A percentile compares a stretch with the other conserved stretches of the same genome.
phyloP scores from a whole-genome alignment of 1,139 yeast species.

The Magnusiomyces suaveolens region DNA sequence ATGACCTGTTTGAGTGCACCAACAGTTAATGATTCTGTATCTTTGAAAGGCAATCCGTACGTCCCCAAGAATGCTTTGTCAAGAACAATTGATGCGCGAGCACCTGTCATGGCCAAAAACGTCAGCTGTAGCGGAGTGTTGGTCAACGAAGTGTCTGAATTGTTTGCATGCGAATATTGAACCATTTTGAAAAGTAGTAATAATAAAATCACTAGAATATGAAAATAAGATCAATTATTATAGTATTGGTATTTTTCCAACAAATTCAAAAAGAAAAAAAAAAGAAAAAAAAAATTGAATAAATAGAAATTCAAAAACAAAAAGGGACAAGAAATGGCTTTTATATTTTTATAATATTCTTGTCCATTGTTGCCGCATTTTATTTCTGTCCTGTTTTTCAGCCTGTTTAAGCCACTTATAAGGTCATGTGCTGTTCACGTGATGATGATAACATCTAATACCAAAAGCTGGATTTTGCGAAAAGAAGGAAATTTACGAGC shows the following conservation, averaged over 20 bases:
- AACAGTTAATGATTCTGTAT: constrained; percentile 18
- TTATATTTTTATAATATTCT: too few species aligned
- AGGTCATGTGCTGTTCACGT: too few species aligned
- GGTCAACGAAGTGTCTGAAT: constrained; percentile 8
- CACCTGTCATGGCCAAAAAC: constrained; percentile 23
- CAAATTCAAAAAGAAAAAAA: not conserved
- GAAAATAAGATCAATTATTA: not conserved
- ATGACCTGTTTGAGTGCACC: constrained; percentile 21
- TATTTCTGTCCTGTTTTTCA: too few species aligned
- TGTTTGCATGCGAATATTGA: not conserved
- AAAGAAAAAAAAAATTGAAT: not conserved
- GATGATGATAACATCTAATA: too few species aligned
- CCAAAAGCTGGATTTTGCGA: too few species aligned
- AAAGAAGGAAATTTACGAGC: too few species aligned
- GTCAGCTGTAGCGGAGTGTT: constrained; percentile 17
- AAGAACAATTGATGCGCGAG: constrained; percentile 19
- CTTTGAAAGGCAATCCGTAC: constrained; percentile 18
- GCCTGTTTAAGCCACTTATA: too few species aligned
- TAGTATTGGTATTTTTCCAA: too few species aligned
- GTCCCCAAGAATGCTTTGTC: constrained; percentile 19
- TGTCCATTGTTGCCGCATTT: too few species aligned
- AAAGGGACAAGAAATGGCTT: too few species aligned
- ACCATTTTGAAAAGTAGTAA: not conserved
- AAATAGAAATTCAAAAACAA: too few species aligned
- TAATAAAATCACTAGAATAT: not conserved